A percentile compares a stretch with the other conserved stretches of the same genome.
phyloP scores from a whole-genome alignment of 352 stramenopile species.

The Phytophthora lateralis region DNA sequence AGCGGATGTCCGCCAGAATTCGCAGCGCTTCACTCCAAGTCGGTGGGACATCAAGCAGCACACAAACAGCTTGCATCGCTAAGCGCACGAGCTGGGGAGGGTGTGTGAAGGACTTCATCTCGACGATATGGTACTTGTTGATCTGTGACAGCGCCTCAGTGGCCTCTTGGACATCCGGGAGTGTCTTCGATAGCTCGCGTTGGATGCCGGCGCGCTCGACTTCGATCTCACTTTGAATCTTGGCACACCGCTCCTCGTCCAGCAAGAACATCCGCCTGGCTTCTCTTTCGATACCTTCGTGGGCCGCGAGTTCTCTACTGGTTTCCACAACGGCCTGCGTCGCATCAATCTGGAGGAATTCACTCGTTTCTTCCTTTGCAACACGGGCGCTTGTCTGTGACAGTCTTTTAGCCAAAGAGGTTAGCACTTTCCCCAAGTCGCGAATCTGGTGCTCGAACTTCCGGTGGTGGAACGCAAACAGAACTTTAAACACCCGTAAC shows the following conservation, averaged over 20 bases:
- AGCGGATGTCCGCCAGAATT: slow-evolving; percentile 70
- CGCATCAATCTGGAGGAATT: slow-evolving; percentile 42
- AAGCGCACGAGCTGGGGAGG: slow-evolving; percentile 72
- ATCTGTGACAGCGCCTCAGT: slow-evolving; percentile 72
- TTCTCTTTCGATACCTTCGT: slow-evolving; percentile 47
- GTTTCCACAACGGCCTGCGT: slow-evolving; percentile 38
- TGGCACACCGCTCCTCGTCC: slow-evolving; percentile 57
- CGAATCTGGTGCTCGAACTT: slow-evolving; percentile 33
- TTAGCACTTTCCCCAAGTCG: slow-evolving; percentile 18
- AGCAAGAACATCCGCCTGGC: slow-evolving; percentile 54
- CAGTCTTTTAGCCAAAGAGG: slow-evolving; percentile 34
- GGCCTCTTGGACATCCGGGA: slow-evolving; percentile 61
- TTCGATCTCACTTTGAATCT: slow-evolving; percentile 65
- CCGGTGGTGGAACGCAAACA: slow-evolving; percentile 50
- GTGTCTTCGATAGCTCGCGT: slow-evolving; percentile 58
- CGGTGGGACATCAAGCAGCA: slow-evolving; percentile 57
- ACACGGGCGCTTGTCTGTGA: slow-evolving; percentile 37
- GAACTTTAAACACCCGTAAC: slow-evolving; percentile 42
- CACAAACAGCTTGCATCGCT: slow-evolving; percentile 80
- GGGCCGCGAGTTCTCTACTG: slow-evolving; percentile 27
- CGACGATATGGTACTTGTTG: slow-evolving; percentile 81
- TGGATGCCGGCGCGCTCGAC: slow-evolving; percentile 59
- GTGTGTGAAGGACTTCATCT: slow-evolving; percentile 82
- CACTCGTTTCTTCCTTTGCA: slow-evolving; percentile 41
- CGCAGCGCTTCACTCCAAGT: slow-evolving; percentile 74